Evolutionary conservation across 2,329 filamentous ascomycete species (phyloP).

Genomic region (Chaetomiaceae sp.): DNA sequence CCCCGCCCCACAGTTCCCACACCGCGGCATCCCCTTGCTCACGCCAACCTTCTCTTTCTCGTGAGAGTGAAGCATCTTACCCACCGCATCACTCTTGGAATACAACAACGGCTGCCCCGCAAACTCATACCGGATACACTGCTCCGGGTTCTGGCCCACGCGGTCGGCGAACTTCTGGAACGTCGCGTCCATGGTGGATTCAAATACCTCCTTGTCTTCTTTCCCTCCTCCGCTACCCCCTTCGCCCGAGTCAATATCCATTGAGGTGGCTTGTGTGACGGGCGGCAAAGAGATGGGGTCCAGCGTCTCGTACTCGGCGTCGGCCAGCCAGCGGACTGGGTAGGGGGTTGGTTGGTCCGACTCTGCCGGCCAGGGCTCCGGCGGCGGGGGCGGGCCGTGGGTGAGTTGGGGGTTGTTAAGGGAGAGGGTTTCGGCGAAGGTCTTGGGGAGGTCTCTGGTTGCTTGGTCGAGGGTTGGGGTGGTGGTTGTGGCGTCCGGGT

Average conservation of each 20-base stretch:
- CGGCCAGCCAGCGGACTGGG: conserved; percentile 71
- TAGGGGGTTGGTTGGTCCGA: conserved; percentile 66
- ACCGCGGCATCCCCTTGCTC: conserved; percentile 61
- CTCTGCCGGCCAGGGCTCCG: conserved; percentile 71
- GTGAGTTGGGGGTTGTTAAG: conserved; percentile 54
- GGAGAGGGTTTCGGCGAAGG: conserved; percentile 71
- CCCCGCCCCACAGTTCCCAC: conserved; percentile 66
- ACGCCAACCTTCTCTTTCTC: conserved; percentile 20
- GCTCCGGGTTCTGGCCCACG: conserved; percentile 74
- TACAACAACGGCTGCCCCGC: conserved; percentile 72
- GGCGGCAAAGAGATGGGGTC: conserved; percentile 52
- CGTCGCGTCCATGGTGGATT: conserved; percentile 67
- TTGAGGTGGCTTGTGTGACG: conserved; percentile 40
- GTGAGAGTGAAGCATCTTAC: conserved; percentile 51
- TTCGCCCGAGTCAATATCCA: conserved; percentile 41
- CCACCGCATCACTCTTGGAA: conserved; percentile 69
- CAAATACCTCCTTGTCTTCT: conserved; percentile 68
- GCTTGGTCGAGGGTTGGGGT: not conserved
- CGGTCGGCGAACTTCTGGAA: conserved; percentile 80
- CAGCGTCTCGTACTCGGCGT: conserved; percentile 89
- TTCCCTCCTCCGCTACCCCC: conserved; percentile 36
- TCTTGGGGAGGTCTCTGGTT: conserved; percentile 46
- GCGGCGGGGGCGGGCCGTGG: conserved; percentile 35
- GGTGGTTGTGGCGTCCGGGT: conserved; percentile 12
- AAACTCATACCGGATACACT: conserved; percentile 78